phyloP scores from a whole-genome alignment of 345 rosid genomes.

The Cardiospermum halicacabum region DNA sequence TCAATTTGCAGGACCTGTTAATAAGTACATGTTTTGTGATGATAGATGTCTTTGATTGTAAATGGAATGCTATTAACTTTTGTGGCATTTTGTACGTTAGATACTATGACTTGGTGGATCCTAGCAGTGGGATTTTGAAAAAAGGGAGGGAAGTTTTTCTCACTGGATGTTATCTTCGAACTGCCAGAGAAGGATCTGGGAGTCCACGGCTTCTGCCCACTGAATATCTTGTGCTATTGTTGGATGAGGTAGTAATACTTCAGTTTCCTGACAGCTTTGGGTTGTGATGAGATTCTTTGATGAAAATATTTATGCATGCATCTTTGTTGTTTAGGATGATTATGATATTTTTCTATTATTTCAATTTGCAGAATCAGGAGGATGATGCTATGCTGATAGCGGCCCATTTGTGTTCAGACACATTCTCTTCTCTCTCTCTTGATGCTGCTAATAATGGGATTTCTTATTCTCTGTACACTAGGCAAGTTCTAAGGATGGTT shows the following conservation, averaged over 20 bases:
- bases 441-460: constrained; percentile 48
- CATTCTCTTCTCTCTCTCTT: constrained; percentile 76
- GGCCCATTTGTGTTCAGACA: constrained; percentile 79
- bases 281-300: neutral
- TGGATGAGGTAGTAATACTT: constrained; percentile 72
- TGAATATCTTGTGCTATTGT: constrained; percentile 80
- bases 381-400: constrained; percentile 78
- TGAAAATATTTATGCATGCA: neutral
- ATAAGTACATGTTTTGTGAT: neutral
- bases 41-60: neutral
- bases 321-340: constrained; percentile 12
- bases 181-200: constrained; percentile 87
- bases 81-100: constrained; percentile 30
- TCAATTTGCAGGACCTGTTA: neutral
- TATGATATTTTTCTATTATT: constrained; percentile 17
- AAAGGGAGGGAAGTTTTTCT: constrained; percentile 86
- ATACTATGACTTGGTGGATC: constrained; percentile 78
- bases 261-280: constrained; percentile 10
- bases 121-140: constrained; percentile 63
- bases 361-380: constrained; percentile 85
- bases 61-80: constrained; percentile 12
- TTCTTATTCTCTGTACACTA: constrained; percentile 79
- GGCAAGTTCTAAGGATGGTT: constrained; percentile 31
- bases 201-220: constrained; percentile 82
- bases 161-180: constrained; percentile 88